These are phyloP conservation scores for Laburnicola sp. DNA, from an alignment of 2,329 filamentous ascomycete species.

Conservation along the genomic window DNA sequence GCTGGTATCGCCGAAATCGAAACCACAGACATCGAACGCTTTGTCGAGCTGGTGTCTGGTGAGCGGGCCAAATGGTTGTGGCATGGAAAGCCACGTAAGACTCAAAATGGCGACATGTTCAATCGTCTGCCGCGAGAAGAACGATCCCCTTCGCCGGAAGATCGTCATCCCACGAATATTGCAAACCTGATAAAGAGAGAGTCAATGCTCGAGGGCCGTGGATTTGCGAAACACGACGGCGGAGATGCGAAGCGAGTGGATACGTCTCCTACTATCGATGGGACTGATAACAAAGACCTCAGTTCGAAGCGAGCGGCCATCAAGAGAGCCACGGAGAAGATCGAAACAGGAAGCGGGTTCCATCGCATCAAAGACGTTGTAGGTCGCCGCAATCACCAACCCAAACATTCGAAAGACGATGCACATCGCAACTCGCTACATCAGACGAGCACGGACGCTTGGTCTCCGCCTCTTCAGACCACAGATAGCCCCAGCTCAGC, in stretches of 20 bases:
- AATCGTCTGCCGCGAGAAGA: slow-evolving; percentile 44
- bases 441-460: slow-evolving; percentile 26
- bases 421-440: slow-evolving; percentile 29
- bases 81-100: slow-evolving; percentile 83
- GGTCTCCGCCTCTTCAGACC: slow-evolving; percentile 14
- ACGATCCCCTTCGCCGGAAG: slow-evolving; percentile 60
- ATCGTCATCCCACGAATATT: slow-evolving; percentile 49
- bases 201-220: slow-evolving; percentile 43
- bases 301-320: slow-evolving; percentile 66
- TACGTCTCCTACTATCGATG: slow-evolving; percentile 25
- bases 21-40: slow-evolving; percentile 83
- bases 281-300: slow-evolving; percentile 58
- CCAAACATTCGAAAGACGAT: slow-evolving; percentile 45
- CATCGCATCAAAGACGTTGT: slow-evolving; percentile 86
- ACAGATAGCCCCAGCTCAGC: slow-evolving; percentile 15
- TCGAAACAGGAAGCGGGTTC: slow-evolving; percentile 78
- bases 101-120: slow-evolving; percentile 43
- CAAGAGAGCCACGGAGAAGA: slow-evolving; percentile 77
- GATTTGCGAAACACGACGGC: slow-evolving; percentile 33
- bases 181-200: slow-evolving; percentile 57
- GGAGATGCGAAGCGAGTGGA: slow-evolving; percentile 28
- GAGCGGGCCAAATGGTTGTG: slow-evolving; percentile 92
- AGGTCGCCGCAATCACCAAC: slow-evolving; percentile 55
- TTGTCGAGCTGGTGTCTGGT: slow-evolving; percentile 75
- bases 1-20: slow-evolving; percentile 90